These are phyloP conservation scores for Nakaseomyces uthaithaninus DNA, from an alignment of 1,139 yeast genomes.

Conservation along the genomic window DNA sequence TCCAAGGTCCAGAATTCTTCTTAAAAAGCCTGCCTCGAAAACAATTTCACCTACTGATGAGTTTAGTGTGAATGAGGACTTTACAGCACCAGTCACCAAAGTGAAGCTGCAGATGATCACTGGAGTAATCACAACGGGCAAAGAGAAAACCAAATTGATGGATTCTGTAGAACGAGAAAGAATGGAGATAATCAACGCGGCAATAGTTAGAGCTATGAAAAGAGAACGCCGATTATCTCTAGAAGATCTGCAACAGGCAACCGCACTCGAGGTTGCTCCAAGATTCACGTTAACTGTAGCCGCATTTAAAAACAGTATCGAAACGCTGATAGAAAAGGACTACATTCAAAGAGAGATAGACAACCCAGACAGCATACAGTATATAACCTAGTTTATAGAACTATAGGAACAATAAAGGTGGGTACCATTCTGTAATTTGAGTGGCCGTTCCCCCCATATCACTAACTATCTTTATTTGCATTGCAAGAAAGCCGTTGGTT, in stretches of 20 bases:
- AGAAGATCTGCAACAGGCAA: constrained; percentile 58
- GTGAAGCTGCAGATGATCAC: constrained; percentile 72
- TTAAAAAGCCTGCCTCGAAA: constrained; percentile 66
- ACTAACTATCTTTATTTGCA: too few relatives aligned
- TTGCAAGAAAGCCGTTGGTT: too few relatives aligned
- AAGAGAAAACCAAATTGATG: neutral
- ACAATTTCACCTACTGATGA: constrained; percentile 57
- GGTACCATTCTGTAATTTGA: too few relatives aligned
- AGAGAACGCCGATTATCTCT: constrained; percentile 55
- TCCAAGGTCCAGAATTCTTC: constrained; percentile 64
- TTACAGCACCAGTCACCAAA: constrained; percentile 61
- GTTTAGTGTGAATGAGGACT: constrained; percentile 62
- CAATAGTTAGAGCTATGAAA: constrained; percentile 83
- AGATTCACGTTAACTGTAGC: constrained; percentile 65
- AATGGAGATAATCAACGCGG: constrained; percentile 69
- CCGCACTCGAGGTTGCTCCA: constrained; percentile 50
- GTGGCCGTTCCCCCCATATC: too few relatives aligned
- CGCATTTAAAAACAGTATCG: constrained; percentile 70
- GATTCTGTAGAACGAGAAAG: constrained; percentile 38
- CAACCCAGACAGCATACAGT: constrained; percentile 29
- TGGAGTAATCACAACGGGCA: constrained; percentile 10
- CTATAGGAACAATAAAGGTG: neutral
- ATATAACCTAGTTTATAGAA: neutral
- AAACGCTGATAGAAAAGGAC: constrained; percentile 72
- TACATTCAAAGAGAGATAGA: constrained; percentile 67